A percentile compares a stretch with the other conserved stretches of the same genome.
These are phyloP conservation scores for Thalassiosira delicatula DNA, from an alignment of 352 stramenopile species.

Conservation along the genomic window DNA sequence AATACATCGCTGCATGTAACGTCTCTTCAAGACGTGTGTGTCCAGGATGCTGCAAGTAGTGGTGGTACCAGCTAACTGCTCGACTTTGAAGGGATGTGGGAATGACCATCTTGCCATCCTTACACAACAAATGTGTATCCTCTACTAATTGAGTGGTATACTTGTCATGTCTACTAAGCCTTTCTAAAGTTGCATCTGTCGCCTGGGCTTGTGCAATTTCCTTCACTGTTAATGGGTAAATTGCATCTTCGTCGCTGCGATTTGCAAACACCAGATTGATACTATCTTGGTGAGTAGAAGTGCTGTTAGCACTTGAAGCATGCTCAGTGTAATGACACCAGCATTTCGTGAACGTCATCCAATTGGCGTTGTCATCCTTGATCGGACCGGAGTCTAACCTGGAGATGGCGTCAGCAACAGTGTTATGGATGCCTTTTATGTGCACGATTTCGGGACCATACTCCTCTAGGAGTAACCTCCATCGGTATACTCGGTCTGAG, in stretches of 20 bases:
- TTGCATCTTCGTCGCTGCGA: slow-evolving; percentile 16
- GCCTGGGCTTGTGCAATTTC: slow-evolving; percentile 27
- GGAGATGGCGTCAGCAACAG: slow-evolving; percentile 51
- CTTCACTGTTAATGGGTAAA: slow-evolving; percentile 23
- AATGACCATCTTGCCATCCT: slow-evolving; percentile 12
- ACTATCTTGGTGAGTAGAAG: neutral
- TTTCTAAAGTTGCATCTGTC: slow-evolving; percentile 1
- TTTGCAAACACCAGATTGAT: slow-evolving; percentile 10
- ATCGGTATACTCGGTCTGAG: slow-evolving; percentile 48
- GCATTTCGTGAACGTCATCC: slow-evolving; percentile 14
- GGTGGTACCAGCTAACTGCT: slow-evolving; percentile 26
- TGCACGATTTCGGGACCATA: slow-evolving; percentile 54
- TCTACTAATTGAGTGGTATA: slow-evolving; percentile 20
- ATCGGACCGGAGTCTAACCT: slow-evolving; percentile 30
- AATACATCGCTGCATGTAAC: slow-evolving; percentile 7
- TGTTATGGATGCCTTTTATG: slow-evolving; percentile 56
- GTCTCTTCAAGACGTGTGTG: slow-evolving; percentile 31
- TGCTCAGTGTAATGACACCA: slow-evolving; percentile 4
- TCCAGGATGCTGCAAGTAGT: slow-evolving; percentile 39
- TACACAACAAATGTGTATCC: neutral
- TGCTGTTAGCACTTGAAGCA: neutral
- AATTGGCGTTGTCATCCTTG: neutral
- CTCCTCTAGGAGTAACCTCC: slow-evolving; percentile 64
- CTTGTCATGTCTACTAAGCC: no score
- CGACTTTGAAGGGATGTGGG: slow-evolving; percentile 1